A percentile compares a stretch with the other conserved stretches of the same genome.
Conservation (phyloP, 352 stramenopile species). For the Phytophthora gonapodyides region DNA sequence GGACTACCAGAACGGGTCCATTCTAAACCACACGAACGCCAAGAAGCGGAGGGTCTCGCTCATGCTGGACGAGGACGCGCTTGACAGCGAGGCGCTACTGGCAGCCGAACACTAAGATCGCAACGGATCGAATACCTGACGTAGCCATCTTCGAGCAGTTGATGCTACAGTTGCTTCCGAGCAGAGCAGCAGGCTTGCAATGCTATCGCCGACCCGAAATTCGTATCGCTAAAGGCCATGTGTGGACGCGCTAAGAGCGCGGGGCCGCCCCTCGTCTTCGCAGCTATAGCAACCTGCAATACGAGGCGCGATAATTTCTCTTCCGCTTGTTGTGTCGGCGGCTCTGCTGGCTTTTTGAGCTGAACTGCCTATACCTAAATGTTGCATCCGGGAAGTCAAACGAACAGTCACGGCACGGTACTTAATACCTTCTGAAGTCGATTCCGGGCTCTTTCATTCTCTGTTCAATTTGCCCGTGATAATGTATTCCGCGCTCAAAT, state of each 20-base stretch:
- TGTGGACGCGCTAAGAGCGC: slow-evolving; percentile 29
- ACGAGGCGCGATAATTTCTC: slow-evolving; percentile 16
- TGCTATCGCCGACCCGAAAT: not conserved
- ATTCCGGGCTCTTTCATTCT: too few relatives aligned
- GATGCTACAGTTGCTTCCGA: too few relatives aligned
- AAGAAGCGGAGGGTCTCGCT: slow-evolving; percentile 44
- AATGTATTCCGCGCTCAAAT: too few relatives aligned
- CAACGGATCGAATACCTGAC: not conserved
- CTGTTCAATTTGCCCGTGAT: too few relatives aligned
- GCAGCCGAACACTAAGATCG: slow-evolving; percentile 52
- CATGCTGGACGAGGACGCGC: slow-evolving; percentile 61
- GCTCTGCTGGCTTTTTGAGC: slow-evolving; percentile 26
- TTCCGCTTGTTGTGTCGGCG: slow-evolving; percentile 10
- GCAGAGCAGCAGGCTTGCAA: too few relatives aligned
- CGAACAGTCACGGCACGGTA: slow-evolving; percentile 6
- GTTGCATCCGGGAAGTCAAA: slow-evolving; percentile 16
- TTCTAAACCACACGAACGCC: slow-evolving; percentile 66
- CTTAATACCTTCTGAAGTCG: too few relatives aligned
- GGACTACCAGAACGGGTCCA: slow-evolving; percentile 78
- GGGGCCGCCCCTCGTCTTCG: slow-evolving; percentile 17
- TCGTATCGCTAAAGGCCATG: slow-evolving; percentile 11
- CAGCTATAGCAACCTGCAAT: slow-evolving; percentile 14
- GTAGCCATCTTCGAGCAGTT: too few relatives aligned
- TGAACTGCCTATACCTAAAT: slow-evolving; percentile 30
- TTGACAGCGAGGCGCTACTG: slow-evolving; percentile 63